Base-by-base conservation (phyloP, 2,329 filamentous ascomycete genomes). In the Colletotrichum somersetense region DNA sequence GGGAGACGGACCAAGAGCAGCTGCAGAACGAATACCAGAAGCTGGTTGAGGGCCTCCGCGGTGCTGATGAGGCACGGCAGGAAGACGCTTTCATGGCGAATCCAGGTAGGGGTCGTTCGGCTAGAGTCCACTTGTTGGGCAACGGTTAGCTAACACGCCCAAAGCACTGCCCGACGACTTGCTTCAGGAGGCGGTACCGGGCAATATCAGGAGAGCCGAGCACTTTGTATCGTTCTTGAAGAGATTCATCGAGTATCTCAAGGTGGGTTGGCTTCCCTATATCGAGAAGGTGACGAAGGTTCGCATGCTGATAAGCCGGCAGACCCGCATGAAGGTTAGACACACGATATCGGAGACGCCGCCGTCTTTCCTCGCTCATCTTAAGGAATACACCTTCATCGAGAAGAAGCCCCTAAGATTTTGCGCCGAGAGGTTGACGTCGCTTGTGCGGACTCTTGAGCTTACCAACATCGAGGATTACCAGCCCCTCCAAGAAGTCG, bases 51-150 rank as follows among this genome's bases (percentile, higher is more conserved):
- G 96, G 97, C 0, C 84, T 99, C 8, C 89, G 94, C 71, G 94
- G 95, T 76, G 93, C 94, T 35, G 95, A 97, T 74, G 93, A 97
- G 81, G 93, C 93, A 55, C 90, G 95, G 71, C 92, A 97, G 77
- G 96, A 99, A 81, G 96, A 98, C 80, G 92, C 95, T 0, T 98
- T 99, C 79, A 98, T 99, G 93, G 89, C 96, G 38, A 99, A 98
- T 80, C 96, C 96, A 35, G 85, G 86, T 87, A 80, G 42, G 80
- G 63, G n/a, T 55, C 44, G 3, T 42, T 7, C 16, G 11, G 40
- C 11, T 16, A 40, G 56, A 12, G 6, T n/a, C 16, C 58, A 23
- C 12, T 0, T 11, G 12, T 18, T 52, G 42, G 56, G 5, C 18
- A 53, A 52, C 14, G 50, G 58, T 10, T 16, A 62, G 52, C 77